Evolutionary conservation across 371 early-diverging fungal genomes (phyloP), one percentile per base, ranked within the genome.

Genomic region (Mortierella sp.): DNA sequence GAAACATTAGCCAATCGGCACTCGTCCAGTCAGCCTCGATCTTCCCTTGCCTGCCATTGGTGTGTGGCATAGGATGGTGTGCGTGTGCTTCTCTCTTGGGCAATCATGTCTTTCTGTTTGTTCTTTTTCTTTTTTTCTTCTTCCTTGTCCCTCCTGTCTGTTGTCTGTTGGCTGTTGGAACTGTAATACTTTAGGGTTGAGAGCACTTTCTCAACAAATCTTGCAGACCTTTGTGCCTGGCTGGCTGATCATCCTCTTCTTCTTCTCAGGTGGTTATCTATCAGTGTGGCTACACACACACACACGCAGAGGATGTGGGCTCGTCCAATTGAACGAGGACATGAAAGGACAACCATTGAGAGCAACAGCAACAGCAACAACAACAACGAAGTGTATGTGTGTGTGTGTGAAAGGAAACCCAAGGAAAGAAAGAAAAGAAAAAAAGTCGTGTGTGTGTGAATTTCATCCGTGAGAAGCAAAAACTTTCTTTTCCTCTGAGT

Each of bases 21-120:
- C 18, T 2, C 38, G 16, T 16, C 63, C 63, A 63, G 32, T 32
- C 38, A 18, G 38, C 63, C 63, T 63, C 35, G 63, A 63, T 63
- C 71, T 71, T 43, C 71, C 48, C 44, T 71, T 71, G 71, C 71
- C 43, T 71, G 71, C 71, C 71, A 71, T 71, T 46, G 71, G 71
- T 46, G 44, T 12, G 11, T 46, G 16, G 27, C 56, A 56, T 43
- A 12, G 46, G 48, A 71, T 71, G 48, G 44, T 46, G 43, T 46
- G 71, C 43, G 43, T 71, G 71, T 71, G 48, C 29, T 24, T 27
- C 21, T 27, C 11, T 58, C 4, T 58, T 10, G n/a, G 60, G 0
- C 65, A 65, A 27, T 18, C 29, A 4, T 24, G 3, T 54, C 14
- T 12, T 58, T 27, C 32, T 60, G 10, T 60, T 55, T 55, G 56